A percentile compares a stretch with the other conserved stretches of the same genome.
Conservation (phyloP, 257 asterid genomes). For the Salvia splendens region DNA sequence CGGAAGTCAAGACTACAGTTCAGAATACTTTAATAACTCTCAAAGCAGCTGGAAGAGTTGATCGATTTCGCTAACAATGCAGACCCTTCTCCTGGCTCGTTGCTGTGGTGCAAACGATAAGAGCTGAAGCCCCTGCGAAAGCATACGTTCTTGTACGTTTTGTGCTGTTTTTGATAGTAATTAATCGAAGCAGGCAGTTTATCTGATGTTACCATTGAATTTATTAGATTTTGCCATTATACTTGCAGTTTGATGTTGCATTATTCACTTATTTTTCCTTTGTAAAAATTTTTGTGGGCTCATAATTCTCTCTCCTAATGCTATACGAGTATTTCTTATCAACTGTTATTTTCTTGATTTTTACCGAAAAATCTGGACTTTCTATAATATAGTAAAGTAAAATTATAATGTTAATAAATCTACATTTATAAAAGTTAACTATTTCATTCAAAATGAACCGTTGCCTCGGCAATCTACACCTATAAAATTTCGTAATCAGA, state of each 20-base stretch:
- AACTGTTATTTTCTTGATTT: neutral
- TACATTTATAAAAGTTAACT: neutral
- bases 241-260: slow-evolving; percentile 17
- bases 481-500: neutral
- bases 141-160: slow-evolving; percentile 18
- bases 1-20: slow-evolving; percentile 78
- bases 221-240: slow-evolving; percentile 27
- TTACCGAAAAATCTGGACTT: too few species aligned
- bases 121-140: slow-evolving; percentile 22
- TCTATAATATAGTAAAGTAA: too few species aligned
- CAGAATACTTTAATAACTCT: slow-evolving; percentile 52
- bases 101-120: neutral
- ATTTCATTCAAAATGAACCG: slow-evolving; percentile 26
- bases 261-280: slow-evolving; percentile 25
- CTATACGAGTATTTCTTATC: neutral
- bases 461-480: slow-evolving; percentile 1
- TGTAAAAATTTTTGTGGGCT: slow-evolving; percentile 38
- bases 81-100: neutral
- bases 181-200: slow-evolving; percentile 1
- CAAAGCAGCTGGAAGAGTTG: slow-evolving; percentile 62
- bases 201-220: neutral
- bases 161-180: slow-evolving; percentile 5
- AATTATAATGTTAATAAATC: neutral
- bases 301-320: too few species aligned
- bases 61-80: slow-evolving; percentile 15